phyloP scores from a whole-genome alignment of 768 basidiomycete species.

The Boletus tomentosulus region DNA sequence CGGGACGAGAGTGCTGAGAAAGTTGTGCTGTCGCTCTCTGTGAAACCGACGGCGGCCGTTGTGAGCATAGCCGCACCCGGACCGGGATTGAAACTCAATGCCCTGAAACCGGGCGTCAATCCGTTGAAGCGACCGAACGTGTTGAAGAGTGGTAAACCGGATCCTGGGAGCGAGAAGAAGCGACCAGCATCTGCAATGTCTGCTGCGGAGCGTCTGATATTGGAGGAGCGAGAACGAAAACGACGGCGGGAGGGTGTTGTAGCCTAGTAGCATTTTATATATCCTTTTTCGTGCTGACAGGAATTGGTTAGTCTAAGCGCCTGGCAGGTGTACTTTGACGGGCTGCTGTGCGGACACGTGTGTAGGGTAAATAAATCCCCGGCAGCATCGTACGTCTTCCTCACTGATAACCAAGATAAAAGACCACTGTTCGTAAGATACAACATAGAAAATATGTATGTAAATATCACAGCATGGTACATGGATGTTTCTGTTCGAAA shows the following conservation, averaged over 20 bases:
- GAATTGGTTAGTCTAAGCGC: neutral
- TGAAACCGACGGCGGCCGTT: slow-evolving; percentile 42
- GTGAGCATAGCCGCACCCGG: slow-evolving; percentile 32
- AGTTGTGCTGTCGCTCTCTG: slow-evolving; percentile 67
- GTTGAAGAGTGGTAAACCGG: slow-evolving; percentile 52
- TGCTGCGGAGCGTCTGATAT: slow-evolving; percentile 80
- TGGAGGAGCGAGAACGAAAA: slow-evolving; percentile 91
- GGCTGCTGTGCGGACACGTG: neutral
- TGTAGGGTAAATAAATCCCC: neutral
- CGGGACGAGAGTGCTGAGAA: slow-evolving; percentile 70
- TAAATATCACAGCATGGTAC: slow-evolving; percentile 8
- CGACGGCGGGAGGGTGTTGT: slow-evolving; percentile 45
- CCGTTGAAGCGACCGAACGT: slow-evolving; percentile 72
- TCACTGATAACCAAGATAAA: neutral
- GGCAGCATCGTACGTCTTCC: too few species aligned
- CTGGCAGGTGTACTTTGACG: neutral
- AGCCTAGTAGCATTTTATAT: slow-evolving; percentile 9
- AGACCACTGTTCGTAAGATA: slow-evolving; percentile 3
- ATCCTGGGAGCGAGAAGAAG: slow-evolving; percentile 52
- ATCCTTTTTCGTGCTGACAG: neutral
- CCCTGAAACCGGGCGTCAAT: slow-evolving; percentile 40
- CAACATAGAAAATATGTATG: slow-evolving; percentile 3
- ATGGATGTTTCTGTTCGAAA: neutral
- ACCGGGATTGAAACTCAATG: slow-evolving; percentile 56
- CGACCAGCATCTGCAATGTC: slow-evolving; percentile 61